A percentile compares a stretch with the other conserved stretches of the same genome.
These are phyloP conservation scores for Sphagnum contortum DNA, from an alignment of 225 moss, liverwort and hornwort genomes.

Conservation along the genomic window DNA sequence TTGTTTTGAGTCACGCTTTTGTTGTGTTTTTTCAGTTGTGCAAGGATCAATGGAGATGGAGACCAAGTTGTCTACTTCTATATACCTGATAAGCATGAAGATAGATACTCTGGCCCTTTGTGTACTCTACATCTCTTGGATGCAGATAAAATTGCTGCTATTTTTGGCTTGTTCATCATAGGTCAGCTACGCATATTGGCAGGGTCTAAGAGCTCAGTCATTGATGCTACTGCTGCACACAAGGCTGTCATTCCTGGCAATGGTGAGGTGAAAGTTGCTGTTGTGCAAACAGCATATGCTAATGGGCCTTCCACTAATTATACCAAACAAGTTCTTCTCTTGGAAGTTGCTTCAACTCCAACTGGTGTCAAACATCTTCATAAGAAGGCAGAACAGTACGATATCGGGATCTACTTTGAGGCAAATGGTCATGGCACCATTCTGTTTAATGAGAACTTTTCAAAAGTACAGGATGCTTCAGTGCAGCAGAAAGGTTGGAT, in stretches of 20 bases:
- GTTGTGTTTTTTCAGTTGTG: conserved; percentile 41
- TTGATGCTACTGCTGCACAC: conserved; percentile 5
- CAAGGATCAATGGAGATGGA: conserved; percentile 92
- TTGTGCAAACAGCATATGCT: conserved; percentile 93
- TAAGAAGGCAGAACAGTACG: conserved; percentile 66
- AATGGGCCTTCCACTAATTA: conserved; percentile 92
- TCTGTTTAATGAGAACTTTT: conserved; percentile 63
- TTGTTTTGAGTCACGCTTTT: too few species aligned
- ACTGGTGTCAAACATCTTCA: conserved; percentile 96
- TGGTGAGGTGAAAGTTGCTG: conserved; percentile 60
- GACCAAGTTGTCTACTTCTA: conserved; percentile 97
- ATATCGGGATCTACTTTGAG: conserved; percentile 93
- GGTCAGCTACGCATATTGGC: conserved; percentile 58
- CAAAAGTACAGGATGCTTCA: too few species aligned
- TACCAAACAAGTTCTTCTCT: conserved; percentile 51
- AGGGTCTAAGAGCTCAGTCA: conserved; percentile 8
- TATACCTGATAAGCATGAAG: conserved; percentile 18
- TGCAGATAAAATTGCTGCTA: conserved; percentile 85
- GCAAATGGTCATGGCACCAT: conserved; percentile 98
- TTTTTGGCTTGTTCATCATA: conserved; percentile 73
- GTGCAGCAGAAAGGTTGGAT: too few species aligned
- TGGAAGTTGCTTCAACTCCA: conserved; percentile 63
- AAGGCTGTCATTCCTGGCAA: conserved; percentile 38
- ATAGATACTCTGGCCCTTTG: conserved; percentile 9
- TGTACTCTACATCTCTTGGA: conserved; percentile 58